phyloP scores from a whole-genome alignment of 2,329 filamentous ascomycete species.

The Stagonosporopsis chrysanthemi region DNA sequence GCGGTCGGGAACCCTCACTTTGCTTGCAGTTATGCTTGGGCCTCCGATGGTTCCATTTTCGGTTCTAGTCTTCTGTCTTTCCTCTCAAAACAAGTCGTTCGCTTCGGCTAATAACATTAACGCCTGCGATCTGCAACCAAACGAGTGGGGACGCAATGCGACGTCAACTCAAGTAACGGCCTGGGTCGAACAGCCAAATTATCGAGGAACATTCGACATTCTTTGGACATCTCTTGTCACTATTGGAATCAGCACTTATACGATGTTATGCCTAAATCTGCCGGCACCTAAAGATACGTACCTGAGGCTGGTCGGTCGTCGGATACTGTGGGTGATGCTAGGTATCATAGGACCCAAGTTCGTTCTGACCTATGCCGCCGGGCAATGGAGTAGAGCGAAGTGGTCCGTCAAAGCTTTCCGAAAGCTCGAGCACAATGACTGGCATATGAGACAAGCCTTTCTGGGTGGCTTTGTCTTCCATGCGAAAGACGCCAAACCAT shows the following conservation, averaged over 20 bases:
- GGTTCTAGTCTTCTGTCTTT: neutral
- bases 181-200: conserved; percentile 25
- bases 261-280: conserved; percentile 23
- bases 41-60: neutral
- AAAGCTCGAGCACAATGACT: conserved; percentile 12
- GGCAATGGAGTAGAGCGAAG: conserved; percentile 22
- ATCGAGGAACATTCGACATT: conserved; percentile 26
- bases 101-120: neutral
- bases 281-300: conserved; percentile 15
- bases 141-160: neutral
- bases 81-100: neutral
- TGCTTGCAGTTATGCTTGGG: neutral
- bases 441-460: conserved; percentile 23
- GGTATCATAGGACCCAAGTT: conserved; percentile 20
- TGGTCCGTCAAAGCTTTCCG: conserved; percentile 19
- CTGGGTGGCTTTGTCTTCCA: conserved; percentile 27
- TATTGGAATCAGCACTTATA: conserved; percentile 25
- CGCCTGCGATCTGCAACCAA: conserved; percentile 7
- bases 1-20: neutral
- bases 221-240: conserved; percentile 26
- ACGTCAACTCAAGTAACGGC: conserved; percentile 7
- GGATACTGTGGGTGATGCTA: conserved; percentile 12
- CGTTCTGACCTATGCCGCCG: conserved; percentile 20
- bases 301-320: conserved; percentile 6
- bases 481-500: conserved; percentile 5